Evolutionary conservation across 2,329 filamentous ascomycete species (phyloP).

Genomic region (Penicillium hesseltinei): DNA sequence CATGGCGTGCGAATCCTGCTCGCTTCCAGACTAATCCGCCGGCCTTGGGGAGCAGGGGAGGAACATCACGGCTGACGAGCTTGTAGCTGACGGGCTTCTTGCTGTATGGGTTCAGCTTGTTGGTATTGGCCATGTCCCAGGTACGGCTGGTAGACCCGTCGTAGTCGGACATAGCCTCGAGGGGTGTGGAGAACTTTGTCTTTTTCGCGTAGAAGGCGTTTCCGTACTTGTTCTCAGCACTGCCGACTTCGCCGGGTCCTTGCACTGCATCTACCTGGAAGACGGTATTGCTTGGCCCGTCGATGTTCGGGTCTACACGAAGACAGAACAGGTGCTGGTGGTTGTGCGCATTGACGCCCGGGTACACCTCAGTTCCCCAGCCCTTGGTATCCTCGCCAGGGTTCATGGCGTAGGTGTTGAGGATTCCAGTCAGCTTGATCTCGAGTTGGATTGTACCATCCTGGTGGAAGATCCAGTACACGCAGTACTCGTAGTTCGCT

Average conservation of each 20-base stretch:
- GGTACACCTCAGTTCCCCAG: slow-evolving; percentile 90
- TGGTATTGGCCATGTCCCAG: slow-evolving; percentile 88
- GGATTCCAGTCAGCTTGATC: slow-evolving; percentile 85
- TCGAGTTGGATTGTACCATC: slow-evolving; percentile 90
- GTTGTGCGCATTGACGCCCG: slow-evolving; percentile 90
- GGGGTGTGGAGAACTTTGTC: slow-evolving; percentile 72
- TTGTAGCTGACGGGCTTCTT: slow-evolving; percentile 85
- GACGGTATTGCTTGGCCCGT: slow-evolving; percentile 79
- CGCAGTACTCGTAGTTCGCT: slow-evolving; percentile 91
- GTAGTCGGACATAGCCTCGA: slow-evolving; percentile 73
- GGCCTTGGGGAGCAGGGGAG: slow-evolving; percentile 73
- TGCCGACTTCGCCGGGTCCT: slow-evolving; percentile 72
- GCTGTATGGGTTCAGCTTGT: slow-evolving; percentile 79
- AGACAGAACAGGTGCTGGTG: slow-evolving; percentile 95
- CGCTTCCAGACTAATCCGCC: slow-evolving; percentile 84
- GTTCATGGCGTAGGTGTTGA: slow-evolving; percentile 85
- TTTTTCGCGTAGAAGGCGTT: slow-evolving; percentile 87
- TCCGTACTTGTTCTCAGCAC: slow-evolving; percentile 78
- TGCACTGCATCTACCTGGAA: slow-evolving; percentile 76
- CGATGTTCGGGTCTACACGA: slow-evolving; percentile 81
- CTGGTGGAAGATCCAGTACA: slow-evolving; percentile 87
- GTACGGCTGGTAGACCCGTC: slow-evolving; percentile 74
- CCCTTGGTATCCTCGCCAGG: slow-evolving; percentile 77
- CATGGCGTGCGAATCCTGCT: slow-evolving; percentile 81
- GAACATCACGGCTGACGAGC: slow-evolving; percentile 82